Evolutionary conservation across 2,329 filamentous ascomycete genomes (phyloP).

Genomic region (Zymoseptoria tritici): DNA sequence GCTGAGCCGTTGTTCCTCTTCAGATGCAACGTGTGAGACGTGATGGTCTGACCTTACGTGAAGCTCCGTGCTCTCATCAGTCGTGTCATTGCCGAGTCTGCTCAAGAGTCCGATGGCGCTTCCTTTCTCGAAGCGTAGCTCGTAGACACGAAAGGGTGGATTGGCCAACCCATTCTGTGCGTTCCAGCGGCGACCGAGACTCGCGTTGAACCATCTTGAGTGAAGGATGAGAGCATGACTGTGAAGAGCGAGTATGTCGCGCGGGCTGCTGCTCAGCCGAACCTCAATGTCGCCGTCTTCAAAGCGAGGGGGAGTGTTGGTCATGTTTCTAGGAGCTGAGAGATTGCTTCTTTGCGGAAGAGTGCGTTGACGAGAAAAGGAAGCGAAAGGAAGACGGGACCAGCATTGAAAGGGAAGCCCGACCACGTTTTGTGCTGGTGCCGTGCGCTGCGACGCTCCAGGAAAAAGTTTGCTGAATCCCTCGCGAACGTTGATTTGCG

Average conservation of each 20-base stretch:
- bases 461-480: no score
- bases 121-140: constrained; percentile 9
- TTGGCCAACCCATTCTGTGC: not conserved
- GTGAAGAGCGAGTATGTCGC: constrained; percentile 4
- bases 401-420: no score
- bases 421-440: no score
- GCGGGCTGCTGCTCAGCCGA: not conserved
- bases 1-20: not conserved
- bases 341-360: no score
- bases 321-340: not conserved
- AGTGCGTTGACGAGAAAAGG: no score
- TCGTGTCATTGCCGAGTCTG: not conserved
- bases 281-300: constrained; percentile 8
- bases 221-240: constrained; percentile 7
- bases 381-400: no score
- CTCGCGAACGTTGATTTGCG: no score
- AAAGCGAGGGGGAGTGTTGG: constrained; percentile 1
- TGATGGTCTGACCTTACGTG: not conserved
- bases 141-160: constrained; percentile 1
- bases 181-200: constrained; percentile 7
- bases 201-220: constrained; percentile 10
- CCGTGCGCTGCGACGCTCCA: no score
- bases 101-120: not conserved
- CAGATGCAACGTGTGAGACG: not conserved
- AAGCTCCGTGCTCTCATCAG: not conserved